phyloP scores from a whole-genome alignment of 768 basidiomycete genomes.

The Podaxis pistillaris region DNA sequence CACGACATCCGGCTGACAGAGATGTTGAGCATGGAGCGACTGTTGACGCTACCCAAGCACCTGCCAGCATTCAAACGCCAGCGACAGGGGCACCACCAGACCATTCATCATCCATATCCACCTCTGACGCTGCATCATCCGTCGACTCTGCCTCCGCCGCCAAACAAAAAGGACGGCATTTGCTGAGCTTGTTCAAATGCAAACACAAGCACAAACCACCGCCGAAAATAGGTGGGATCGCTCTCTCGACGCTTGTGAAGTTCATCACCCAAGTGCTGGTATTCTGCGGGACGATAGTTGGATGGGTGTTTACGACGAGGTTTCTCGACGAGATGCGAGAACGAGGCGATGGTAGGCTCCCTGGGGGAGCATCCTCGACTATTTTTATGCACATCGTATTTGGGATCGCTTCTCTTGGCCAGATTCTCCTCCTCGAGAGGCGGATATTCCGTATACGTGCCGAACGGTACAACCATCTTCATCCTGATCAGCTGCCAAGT shows the following conservation, averaged over 20 bases:
- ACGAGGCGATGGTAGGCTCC: constrained; percentile 17
- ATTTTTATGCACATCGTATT: constrained; percentile 69
- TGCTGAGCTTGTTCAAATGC: constrained; percentile 30
- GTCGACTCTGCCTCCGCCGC: constrained; percentile 2
- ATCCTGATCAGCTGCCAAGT: constrained; percentile 52
- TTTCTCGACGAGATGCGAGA: constrained; percentile 16
- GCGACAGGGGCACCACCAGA: not conserved
- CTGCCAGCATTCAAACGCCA: not conserved
- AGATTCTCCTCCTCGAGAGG: constrained; percentile 65
- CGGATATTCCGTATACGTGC: constrained; percentile 63
- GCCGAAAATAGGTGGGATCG: constrained; percentile 41
- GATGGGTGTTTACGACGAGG: constrained; percentile 49
- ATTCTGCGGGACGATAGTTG: constrained; percentile 48
- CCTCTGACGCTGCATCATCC: not conserved
- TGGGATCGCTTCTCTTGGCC: constrained; percentile 44
- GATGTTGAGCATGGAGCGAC: constrained; percentile 21
- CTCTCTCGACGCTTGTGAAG: constrained; percentile 39
- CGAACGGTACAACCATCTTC: constrained; percentile 56
- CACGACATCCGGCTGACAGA: constrained; percentile 51
- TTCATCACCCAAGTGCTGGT: constrained; percentile 39
- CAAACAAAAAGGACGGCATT: constrained; percentile 6
- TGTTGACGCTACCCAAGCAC: not conserved
- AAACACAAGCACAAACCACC: constrained; percentile 40
- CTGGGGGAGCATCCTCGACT: constrained; percentile 28
- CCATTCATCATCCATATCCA: not conserved